Evolutionary conservation across 2,329 filamentous ascomycete species (phyloP).

Genomic region (Penicillium verrucosum): DNA sequence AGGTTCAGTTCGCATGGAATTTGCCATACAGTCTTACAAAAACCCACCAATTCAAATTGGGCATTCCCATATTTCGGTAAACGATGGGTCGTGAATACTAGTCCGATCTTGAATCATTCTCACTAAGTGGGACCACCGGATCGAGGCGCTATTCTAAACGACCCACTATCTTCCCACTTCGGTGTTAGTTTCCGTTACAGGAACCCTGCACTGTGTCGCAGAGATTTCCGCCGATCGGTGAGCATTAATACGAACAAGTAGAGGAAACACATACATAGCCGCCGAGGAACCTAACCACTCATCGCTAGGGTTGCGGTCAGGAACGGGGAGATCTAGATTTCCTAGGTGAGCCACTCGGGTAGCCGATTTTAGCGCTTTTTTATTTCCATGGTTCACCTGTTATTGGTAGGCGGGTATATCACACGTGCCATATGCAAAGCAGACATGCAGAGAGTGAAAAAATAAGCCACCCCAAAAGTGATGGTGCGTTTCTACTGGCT

Average conservation of each 20-base stretch:
- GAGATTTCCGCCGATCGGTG: neutral
- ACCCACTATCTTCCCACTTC: neutral
- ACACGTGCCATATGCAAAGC: neutral
- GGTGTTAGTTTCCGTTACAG: neutral
- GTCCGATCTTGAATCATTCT: neutral
- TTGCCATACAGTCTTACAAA: neutral
- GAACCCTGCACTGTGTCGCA: neutral
- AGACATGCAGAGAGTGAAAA: neutral
- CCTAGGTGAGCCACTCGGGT: conserved; percentile 10
- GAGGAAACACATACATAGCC: neutral
- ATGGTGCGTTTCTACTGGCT: neutral
- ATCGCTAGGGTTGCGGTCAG: neutral
- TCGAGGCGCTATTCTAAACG: neutral
- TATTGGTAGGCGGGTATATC: neutral
- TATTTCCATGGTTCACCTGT: neutral
- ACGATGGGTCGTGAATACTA: neutral
- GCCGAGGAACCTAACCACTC: too few species aligned
- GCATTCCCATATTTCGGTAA: neutral
- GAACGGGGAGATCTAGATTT: conserved; percentile 13
- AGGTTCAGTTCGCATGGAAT: neutral
- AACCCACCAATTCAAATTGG: neutral
- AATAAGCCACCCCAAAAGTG: neutral
- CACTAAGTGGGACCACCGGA: neutral
- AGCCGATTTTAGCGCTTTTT: conserved; percentile 17
- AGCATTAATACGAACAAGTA: neutral